Evolutionary conservation across 495 filamentous ascomycete species (phyloP).

Genomic region (Bryoglossum gracile): DNA sequence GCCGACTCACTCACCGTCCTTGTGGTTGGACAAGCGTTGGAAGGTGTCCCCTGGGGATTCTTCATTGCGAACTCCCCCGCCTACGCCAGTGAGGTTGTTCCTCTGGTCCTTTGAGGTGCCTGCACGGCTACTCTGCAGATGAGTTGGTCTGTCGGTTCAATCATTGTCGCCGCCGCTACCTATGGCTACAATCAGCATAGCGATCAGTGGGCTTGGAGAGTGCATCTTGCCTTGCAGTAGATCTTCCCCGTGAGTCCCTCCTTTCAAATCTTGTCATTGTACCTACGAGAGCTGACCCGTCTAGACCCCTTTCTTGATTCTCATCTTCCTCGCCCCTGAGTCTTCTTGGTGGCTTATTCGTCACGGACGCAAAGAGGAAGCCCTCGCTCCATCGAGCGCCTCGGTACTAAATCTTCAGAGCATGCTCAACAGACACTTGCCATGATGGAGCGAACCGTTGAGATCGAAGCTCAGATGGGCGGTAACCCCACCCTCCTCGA

Average conservation of each 20-base stretch:
- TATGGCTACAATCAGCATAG: slow-evolving; percentile 11
- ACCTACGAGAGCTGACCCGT: background rate
- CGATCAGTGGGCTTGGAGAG: slow-evolving; percentile 25
- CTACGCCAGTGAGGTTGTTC: slow-evolving; percentile 30
- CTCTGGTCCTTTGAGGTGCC: slow-evolving; percentile 9
- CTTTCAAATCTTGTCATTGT: background rate
- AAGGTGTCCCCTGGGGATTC: slow-evolving; percentile 68
- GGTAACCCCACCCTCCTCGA: slow-evolving; percentile 44
- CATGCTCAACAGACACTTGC: slow-evolving; percentile 33
- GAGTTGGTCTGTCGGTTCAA: slow-evolving; percentile 63
- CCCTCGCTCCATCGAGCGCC: slow-evolving; percentile 41
- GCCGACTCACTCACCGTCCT: slow-evolving; percentile 37
- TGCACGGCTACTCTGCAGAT: slow-evolving; percentile 39
- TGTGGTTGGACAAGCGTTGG: slow-evolving; percentile 45
- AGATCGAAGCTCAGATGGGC: slow-evolving; percentile 46
- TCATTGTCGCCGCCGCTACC: slow-evolving; percentile 55
- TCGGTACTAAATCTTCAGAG: slow-evolving; percentile 34
- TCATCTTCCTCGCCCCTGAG: slow-evolving; percentile 37
- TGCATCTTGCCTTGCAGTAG: slow-evolving; percentile 51
- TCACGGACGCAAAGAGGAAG: slow-evolving; percentile 45
- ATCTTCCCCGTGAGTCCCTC: slow-evolving; percentile 36
- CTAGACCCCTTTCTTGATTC: slow-evolving; percentile 34
- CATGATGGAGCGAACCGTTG: slow-evolving; percentile 55
- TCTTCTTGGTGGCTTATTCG: slow-evolving; percentile 50
- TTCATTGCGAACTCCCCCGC: slow-evolving; percentile 47